A percentile compares a stretch with the other conserved stretches of the same genome.
phyloP scores from a whole-genome alignment of 192 early-diverging fungal genomes.

The Umbelopsis ramanniana region DNA sequence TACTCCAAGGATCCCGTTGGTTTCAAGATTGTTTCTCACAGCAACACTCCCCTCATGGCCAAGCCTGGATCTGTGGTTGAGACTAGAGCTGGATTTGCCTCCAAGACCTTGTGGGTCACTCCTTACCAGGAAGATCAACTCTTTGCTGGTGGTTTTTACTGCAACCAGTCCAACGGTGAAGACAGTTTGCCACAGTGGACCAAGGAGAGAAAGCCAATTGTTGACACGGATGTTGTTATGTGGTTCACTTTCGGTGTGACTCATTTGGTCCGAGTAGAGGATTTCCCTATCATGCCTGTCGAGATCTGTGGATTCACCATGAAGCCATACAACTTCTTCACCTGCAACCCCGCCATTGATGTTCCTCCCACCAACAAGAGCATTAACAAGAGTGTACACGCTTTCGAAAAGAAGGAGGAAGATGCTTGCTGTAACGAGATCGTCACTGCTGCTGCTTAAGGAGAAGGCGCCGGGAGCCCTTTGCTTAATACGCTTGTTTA shows the following conservation, averaged over 20 bases:
- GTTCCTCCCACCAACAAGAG: conserved; percentile 38
- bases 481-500: background rate
- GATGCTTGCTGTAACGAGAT: conserved; percentile 16
- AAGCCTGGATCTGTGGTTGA: conserved; percentile 41
- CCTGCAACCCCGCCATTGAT: conserved; percentile 40
- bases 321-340: conserved; percentile 46
- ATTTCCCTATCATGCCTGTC: conserved; percentile 45
- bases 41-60: conserved; percentile 34
- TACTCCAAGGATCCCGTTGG: conserved; percentile 37
- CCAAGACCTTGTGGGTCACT: conserved; percentile 45
- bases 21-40: conserved; percentile 36
- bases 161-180: conserved; percentile 38
- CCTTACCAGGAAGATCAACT: conserved; percentile 44
- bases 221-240: conserved; percentile 37
- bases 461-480: conserved; percentile 14
- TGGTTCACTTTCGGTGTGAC: conserved; percentile 49
- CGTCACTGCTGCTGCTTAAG: conserved; percentile 1
- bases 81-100: conserved; percentile 43
- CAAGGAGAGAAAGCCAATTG: conserved; percentile 31
- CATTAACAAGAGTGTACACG: conserved; percentile 35
- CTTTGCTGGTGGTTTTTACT: conserved; percentile 48
- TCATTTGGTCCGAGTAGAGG: conserved; percentile 43
- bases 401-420: conserved; percentile 15
- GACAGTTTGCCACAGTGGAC: conserved; percentile 34
- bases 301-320: conserved; percentile 43